These are phyloP conservation scores for Nephelium lappaceum DNA, from an alignment of 345 rosid species.

Conservation along the genomic window DNA sequence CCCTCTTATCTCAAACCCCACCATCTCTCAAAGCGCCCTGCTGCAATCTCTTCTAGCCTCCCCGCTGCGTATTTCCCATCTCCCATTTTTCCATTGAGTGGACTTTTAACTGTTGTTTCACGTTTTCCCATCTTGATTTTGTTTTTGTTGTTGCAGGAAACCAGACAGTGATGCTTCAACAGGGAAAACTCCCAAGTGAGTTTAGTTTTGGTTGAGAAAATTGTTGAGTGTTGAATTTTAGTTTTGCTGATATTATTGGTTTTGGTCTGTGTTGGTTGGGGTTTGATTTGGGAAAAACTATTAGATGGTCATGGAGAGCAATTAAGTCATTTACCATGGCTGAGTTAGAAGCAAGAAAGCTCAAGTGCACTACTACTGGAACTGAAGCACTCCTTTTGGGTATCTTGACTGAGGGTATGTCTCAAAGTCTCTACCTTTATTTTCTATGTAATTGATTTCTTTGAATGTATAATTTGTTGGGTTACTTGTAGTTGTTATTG, in stretches of 20 bases:
- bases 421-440: neutral
- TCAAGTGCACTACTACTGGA: conserved; percentile 66
- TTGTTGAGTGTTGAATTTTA: conserved; percentile 1
- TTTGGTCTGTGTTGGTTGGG: conserved; percentile 12
- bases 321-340: conserved; percentile 77
- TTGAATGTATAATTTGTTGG: too few species aligned
- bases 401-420: conserved; percentile 67
- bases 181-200: conserved; percentile 69
- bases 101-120: conserved; percentile 29
- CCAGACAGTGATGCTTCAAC: conserved; percentile 53
- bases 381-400: conserved; percentile 90
- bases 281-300: conserved; percentile 20
- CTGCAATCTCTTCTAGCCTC: conserved; percentile 53
- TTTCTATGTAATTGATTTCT: neutral
- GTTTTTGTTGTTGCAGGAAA: conserved; percentile 48
- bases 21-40: conserved; percentile 20
- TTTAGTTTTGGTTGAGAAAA: conserved; percentile 19
- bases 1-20: conserved; percentile 29
- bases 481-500: neutral
- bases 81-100: neutral
- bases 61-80: conserved; percentile 60
- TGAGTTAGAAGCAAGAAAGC: conserved; percentile 85
- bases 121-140: conserved; percentile 25
- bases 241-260: neutral
- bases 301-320: conserved; percentile 83